Percentiles rank a stretch among this genome's conserved stretches.
These are phyloP conservation scores for Paramecium sexaurelia DNA, from an alignment of 73 alveolate species.

Conservation along the genomic window DNA sequence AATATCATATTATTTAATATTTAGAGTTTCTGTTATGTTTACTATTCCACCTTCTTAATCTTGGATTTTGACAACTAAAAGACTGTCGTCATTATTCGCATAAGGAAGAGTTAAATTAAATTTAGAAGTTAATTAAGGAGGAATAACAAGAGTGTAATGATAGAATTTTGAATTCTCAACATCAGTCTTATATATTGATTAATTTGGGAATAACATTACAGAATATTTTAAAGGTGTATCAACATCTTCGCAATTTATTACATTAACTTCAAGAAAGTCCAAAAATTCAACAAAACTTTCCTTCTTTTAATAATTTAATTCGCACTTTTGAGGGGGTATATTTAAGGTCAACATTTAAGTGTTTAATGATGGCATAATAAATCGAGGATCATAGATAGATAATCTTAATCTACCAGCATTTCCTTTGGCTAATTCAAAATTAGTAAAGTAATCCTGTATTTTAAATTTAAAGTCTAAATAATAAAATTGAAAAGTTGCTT, in stretches of 20 bases:
- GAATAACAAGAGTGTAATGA: not conserved
- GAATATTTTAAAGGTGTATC: not conserved
- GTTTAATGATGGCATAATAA: conserved; percentile 3
- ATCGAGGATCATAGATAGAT: conserved; percentile 36
- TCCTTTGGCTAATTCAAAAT: not conserved
- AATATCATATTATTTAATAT: not conserved
- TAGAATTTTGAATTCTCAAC: not conserved
- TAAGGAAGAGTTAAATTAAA: not conserved
- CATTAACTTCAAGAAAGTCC: not conserved
- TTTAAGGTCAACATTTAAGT: not conserved
- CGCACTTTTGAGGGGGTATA: conserved; percentile 5
- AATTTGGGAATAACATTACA: not conserved
- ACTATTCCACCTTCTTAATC: not conserved
- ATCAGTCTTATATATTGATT: not conserved
- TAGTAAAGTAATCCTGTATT: not conserved
- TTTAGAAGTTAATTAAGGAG: not conserved
- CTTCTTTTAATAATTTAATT: not conserved
- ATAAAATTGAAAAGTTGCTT: conserved; percentile 1
- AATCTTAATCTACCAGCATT: not conserved
- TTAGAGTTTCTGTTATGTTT: not conserved
- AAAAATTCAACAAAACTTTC: not conserved
- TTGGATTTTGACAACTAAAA: not conserved
- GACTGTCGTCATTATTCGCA: not conserved
- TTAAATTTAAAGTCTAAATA: conserved; percentile 9
- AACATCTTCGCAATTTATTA: not conserved